phyloP scores from a whole-genome alignment of 2,329 filamentous ascomycete species.

The Rhytidhysteron rufulum region DNA sequence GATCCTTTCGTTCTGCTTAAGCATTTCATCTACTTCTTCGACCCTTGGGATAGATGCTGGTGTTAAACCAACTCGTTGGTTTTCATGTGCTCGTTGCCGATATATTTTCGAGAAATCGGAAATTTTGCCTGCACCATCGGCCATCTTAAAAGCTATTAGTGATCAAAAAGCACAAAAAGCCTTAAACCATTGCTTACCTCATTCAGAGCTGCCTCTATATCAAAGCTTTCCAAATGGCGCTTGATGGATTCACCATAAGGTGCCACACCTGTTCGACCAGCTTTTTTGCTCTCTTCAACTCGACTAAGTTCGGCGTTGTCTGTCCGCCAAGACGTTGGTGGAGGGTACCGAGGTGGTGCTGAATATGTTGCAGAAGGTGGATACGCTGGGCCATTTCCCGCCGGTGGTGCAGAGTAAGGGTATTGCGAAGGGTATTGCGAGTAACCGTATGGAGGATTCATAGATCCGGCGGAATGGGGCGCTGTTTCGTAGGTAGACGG shows the following conservation, averaged over 20 bases:
- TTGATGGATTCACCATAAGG: constrained; percentile 53
- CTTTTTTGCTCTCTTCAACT: constrained; percentile 35
- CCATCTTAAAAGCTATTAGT: constrained; percentile 33
- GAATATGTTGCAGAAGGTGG: constrained; percentile 41
- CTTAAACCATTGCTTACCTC: constrained; percentile 39
- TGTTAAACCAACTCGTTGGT: constrained; percentile 44
- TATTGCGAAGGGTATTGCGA: constrained; percentile 40
- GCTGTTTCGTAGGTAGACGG: constrained; percentile 35
- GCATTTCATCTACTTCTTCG: constrained; percentile 51
- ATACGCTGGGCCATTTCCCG: constrained; percentile 36
- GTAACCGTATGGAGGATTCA: constrained; percentile 40
- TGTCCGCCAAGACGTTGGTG: constrained; percentile 33
- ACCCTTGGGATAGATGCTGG: constrained; percentile 48
- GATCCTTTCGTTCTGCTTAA: constrained; percentile 43
- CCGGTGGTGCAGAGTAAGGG: constrained; percentile 35
- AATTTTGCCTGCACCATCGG: constrained; percentile 40
- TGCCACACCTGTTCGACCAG: constrained; percentile 27
- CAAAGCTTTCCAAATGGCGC: constrained; percentile 60
- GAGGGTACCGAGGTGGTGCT: constrained; percentile 34
- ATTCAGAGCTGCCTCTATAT: constrained; percentile 52
- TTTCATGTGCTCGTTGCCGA: constrained; percentile 48
- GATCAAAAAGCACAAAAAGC: background rate
- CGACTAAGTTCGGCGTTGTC: constrained; percentile 29
- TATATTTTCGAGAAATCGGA: constrained; percentile 50
- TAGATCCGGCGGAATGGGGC: constrained; percentile 32